Base-by-base conservation (phyloP, 2,329 filamentous ascomycete genomes). In the Colletotrichum euphorbiae region DNA sequence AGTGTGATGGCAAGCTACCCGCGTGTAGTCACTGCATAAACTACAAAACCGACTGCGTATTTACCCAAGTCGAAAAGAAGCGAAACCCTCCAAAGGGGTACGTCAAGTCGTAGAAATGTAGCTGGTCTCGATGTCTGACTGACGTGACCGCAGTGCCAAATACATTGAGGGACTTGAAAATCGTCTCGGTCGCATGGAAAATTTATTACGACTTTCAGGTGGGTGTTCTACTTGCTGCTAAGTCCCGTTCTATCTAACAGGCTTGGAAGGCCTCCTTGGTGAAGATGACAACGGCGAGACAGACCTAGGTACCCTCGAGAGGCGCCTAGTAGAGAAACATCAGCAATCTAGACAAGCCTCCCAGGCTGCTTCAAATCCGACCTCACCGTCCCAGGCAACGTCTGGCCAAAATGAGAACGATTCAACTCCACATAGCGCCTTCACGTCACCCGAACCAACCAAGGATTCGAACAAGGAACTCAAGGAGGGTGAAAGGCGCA, bases 51-150 rank as follows among this genome's bases (percentile, higher is more conserved):
- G 94, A 97, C 74, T 99, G 95, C 79, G 89, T 97, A 73, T 98
- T 98, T 77, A 98, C 96, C 0, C 94, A 97, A 78, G 94, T 98
- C 42, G 96, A 99, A 83, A 99, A 99, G 89, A 99, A 99, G 86
- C 89, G 96, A 67, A 96, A 92, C 79, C 95, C 96, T 60, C 96
- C 95, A 1, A 99, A 98, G 85, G 95, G 96, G 94, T 97, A 86
- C 72, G 87, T 65, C 31, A 31, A 6, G 13, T 45, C 48, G 5
- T 36, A 61, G 9, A 57, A 24, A n/a, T 40, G 19, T 19, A 6
- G 1, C 19, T 2, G 21, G 21, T 9, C 15, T 38, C 17, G 24
- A 6, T 15, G 15, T 24, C 15, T 28, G 54, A 45, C 64, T 70
- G 42, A 70, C 58, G 52, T 15, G 13, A 15, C 19, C 50, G 2